Evolutionary conservation across 1,284 basidiomycete genomes (phyloP), one percentile per base, ranked within the genome.

Genomic region (Neolentinus lepideus): DNA sequence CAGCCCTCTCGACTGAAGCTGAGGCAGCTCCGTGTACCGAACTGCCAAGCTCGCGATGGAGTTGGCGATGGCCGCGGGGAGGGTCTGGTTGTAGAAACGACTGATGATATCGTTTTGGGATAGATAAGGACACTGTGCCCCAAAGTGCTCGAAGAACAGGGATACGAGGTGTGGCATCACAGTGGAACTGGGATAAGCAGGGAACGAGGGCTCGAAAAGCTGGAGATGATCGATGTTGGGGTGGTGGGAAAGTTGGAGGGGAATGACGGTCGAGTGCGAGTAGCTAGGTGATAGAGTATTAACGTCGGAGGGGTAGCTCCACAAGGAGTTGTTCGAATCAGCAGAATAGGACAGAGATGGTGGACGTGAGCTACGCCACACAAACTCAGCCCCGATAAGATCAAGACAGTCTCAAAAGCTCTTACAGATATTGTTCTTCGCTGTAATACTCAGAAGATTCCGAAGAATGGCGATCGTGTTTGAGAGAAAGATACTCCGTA

Each of bases 81-180:
- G 27, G 6, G 21, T 29, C 27, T 50, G 47, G 14, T 50, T 8
- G 47, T 26, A 29, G 24, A 50, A 50, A 4, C 47, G 47, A 50
- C 21, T 6, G 10, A 50, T 3, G 3, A 50, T 6, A n/a, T 50
- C 47, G 22, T 50, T n/a, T 12, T 50, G 12, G 8, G 8, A 10
- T 3, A 50, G 47, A n/a, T n/a, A 50, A 3, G 47, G 47, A n/a
- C 47, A 50, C 24, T 50, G 24, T 6, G 14, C 27, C 3, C 47
- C 47, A 16, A 50, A 26, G 27, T 50, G 9, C 3, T 50, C 47
- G 22, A 50, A 50, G 47, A 50, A 50, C 27, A 26, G 22, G 6
- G 22, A 29, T 6, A 50, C 9, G 22, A 50, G 25, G 24, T 50
- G 47, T 11, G 52, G 52, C 52, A 54, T 54, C 4, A 54, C 35